phyloP scores from a whole-genome alignment of 140 eudicot genomes.

The Oenanthe javanica region DNA sequence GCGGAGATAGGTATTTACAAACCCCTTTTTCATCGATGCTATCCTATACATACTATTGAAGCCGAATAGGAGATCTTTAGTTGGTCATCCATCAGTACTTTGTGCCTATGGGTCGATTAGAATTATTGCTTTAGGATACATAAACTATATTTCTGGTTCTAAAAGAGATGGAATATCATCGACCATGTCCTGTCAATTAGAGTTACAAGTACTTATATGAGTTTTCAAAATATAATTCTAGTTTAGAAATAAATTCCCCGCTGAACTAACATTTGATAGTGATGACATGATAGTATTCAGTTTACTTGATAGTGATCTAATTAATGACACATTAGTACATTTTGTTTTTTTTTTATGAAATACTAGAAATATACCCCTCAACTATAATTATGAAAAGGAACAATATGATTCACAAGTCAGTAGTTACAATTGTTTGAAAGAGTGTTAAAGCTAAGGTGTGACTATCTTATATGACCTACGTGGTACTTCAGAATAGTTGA shows the following conservation, averaged over 20 bases:
- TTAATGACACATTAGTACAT: not conserved
- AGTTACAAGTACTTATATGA: constrained; percentile 1
- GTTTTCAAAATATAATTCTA: not conserved
- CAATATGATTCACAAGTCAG: not conserved
- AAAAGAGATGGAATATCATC: not conserved
- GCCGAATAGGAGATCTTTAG: not conserved
- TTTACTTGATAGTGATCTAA: not conserved
- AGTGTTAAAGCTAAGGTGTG: not conserved
- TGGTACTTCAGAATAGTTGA: not conserved
- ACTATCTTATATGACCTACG: not conserved
- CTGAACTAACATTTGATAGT: not conserved
- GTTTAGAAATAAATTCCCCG: not conserved
- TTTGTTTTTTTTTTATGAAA: not conserved
- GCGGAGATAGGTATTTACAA: no score
- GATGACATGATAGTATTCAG: not conserved
- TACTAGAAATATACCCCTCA: not conserved
- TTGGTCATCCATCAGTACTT: not conserved
- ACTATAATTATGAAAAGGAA: not conserved
- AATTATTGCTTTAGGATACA: not conserved
- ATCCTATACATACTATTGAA: no score
- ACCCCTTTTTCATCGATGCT: no score
- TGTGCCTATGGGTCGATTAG: not conserved
- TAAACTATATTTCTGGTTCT: not conserved
- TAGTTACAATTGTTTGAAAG: not conserved
- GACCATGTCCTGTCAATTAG: not conserved